Conservation (phyloP, 1,284 basidiomycete genomes). For the Puccinia hordei region DNA sequence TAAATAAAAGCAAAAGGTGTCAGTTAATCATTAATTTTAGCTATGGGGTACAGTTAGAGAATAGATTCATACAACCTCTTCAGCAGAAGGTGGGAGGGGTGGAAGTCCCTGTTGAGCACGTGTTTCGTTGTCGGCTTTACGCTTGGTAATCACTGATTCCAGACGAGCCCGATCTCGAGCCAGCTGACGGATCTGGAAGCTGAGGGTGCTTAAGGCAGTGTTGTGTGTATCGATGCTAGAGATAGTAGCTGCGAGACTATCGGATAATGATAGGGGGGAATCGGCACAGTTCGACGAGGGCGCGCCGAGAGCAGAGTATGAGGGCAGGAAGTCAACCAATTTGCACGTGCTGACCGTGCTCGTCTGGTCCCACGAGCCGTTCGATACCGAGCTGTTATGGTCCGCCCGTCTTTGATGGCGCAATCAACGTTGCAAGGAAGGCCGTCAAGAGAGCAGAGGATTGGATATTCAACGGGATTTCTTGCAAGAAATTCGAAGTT, state of each 20-base stretch:
- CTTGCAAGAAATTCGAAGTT: constrained; percentile 83
- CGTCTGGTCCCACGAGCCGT: constrained; percentile 31
- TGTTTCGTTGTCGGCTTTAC: constrained; percentile 83
- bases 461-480: constrained; percentile 84
- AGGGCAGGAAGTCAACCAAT: constrained; percentile 59
- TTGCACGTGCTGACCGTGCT: constrained; percentile 56
- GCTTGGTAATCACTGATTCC: constrained; percentile 74
- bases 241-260: constrained; percentile 73
- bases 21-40: background rate
- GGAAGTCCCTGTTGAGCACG: constrained; percentile 80
- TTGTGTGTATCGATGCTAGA: constrained; percentile 82
- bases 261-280: constrained; percentile 52
- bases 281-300: constrained; percentile 56
- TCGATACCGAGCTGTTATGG: constrained; percentile 53
- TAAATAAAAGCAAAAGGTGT: constrained; percentile 42
- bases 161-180: constrained; percentile 81
- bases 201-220: constrained; percentile 89
- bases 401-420: constrained; percentile 57
- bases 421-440: constrained; percentile 75
- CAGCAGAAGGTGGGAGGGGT: constrained; percentile 73
- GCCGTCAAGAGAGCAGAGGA: constrained; percentile 82
- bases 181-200: constrained; percentile 87
- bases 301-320: constrained; percentile 53
- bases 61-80: constrained; percentile 65
- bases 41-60: constrained; percentile 55